phyloP scores from a whole-genome alignment of 2,329 filamentous ascomycete species.

The Cladosporium cucumerinum region DNA sequence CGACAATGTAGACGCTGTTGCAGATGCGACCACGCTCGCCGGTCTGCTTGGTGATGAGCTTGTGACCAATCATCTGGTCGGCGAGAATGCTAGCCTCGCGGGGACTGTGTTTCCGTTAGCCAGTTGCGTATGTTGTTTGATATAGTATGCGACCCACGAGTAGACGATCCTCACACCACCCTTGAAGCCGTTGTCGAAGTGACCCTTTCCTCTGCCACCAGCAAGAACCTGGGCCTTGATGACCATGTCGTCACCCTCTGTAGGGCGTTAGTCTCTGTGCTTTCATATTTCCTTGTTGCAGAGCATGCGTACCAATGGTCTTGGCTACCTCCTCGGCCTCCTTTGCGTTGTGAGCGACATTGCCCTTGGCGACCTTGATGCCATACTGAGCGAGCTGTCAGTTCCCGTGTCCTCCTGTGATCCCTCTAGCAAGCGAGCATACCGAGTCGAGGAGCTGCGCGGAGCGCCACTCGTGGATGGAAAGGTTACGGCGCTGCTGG shows the following conservation, averaged over 20 bases:
- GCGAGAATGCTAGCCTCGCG: conserved; percentile 96
- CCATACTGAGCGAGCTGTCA: conserved; percentile 68
- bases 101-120: conserved; percentile 50
- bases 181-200: conserved; percentile 97
- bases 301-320: conserved; percentile 64
- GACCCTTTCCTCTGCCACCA: conserved; percentile 95
- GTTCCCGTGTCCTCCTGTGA: not conserved
- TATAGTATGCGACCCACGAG: conserved; percentile 56
- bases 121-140: not conserved
- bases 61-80: conserved; percentile 99
- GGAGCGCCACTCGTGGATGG: conserved; percentile 98
- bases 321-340: conserved; percentile 93
- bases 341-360: conserved; percentile 74
- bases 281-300: not conserved
- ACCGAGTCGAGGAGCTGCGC: conserved; percentile 78
- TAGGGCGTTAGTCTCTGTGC: conserved; percentile 29
- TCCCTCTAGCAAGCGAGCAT: conserved; percentile 25
- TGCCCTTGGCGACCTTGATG: conserved; percentile 85
- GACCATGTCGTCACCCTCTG: conserved; percentile 86
- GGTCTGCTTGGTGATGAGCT: conserved; percentile 99
- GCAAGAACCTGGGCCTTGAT: conserved; percentile 99
- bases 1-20: conserved; percentile 97
- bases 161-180: conserved; percentile 98
- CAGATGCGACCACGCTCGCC: conserved; percentile 89
- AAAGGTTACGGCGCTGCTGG: conserved; percentile 76